A percentile compares a stretch with the other conserved stretches of the same genome.
These are phyloP conservation scores for Pleurotus ostreatus DNA, from an alignment of 768 basidiomycete genomes.

Conservation along the genomic window DNA sequence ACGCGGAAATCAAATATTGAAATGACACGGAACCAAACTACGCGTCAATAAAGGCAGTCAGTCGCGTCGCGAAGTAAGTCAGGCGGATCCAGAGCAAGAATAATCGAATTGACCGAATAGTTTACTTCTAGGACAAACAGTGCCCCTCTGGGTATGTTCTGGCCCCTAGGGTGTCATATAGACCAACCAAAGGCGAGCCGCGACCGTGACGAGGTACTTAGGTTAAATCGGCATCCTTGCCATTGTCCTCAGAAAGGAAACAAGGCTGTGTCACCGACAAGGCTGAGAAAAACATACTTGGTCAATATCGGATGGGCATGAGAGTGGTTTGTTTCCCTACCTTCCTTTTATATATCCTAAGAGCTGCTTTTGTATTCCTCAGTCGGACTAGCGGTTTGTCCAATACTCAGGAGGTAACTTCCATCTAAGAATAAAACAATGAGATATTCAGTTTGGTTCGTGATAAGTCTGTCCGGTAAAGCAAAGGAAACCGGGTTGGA, in stretches of 20 bases:
- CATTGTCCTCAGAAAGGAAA: not conserved
- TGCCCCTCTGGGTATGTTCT: not conserved
- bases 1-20: not conserved
- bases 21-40: too few relatives aligned
- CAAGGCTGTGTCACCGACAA: not conserved
- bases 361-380: not conserved
- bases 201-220: too few relatives aligned
- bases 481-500: conserved; percentile 6
- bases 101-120: not conserved
- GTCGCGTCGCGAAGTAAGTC: not conserved
- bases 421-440: conserved; percentile 6
- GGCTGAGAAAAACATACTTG: not conserved
- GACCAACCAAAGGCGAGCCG: too few relatives aligned
- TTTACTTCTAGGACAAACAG: not conserved
- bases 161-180: too few relatives aligned
- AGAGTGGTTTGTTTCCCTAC: not conserved
- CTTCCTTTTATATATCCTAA: conserved; percentile 3
- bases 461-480: not conserved
- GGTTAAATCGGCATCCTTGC: not conserved
- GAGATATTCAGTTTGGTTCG: conserved; percentile 1
- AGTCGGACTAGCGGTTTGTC: not conserved
- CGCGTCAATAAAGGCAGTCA: not conserved
- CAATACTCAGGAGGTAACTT: conserved; percentile 4
- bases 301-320: not conserved
- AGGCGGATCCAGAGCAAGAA: not conserved